phyloP scores from a whole-genome alignment of 2,329 filamentous ascomycete species.

The Lachnum nothofagi region DNA sequence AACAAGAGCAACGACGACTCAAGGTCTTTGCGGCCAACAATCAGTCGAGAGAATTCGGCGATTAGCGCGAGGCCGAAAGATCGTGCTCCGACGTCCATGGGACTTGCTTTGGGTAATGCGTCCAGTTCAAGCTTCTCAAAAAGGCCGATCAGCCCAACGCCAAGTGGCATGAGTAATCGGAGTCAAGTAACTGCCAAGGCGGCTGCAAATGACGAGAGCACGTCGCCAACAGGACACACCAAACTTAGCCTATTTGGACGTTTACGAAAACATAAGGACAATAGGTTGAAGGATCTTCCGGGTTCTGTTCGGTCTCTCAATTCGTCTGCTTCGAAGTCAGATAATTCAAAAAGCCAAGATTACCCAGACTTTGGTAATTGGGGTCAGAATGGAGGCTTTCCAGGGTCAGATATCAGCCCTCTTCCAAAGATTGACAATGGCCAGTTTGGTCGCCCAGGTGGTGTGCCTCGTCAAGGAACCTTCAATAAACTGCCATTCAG shows the following conservation, averaged over 20 bases:
- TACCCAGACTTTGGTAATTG: constrained; percentile 28
- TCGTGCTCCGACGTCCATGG: constrained; percentile 34
- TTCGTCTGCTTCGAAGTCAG: constrained; percentile 22
- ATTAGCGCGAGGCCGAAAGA: constrained; percentile 48
- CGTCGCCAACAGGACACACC: constrained; percentile 33
- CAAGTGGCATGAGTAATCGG: constrained; percentile 62
- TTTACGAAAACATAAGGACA: constrained; percentile 42
- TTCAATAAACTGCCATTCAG: constrained; percentile 56
- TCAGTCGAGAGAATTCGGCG: constrained; percentile 69
- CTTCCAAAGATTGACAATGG: constrained; percentile 21
- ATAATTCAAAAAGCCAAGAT: constrained; percentile 20
- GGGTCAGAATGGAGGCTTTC: constrained; percentile 29
- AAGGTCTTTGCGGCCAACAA: constrained; percentile 62
- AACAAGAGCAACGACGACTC: constrained; percentile 65
- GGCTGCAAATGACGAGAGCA: constrained; percentile 45
- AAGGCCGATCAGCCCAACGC: constrained; percentile 76
- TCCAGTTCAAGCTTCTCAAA: constrained; percentile 36
- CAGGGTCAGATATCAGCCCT: constrained; percentile 26
- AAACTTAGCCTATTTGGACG: constrained; percentile 29
- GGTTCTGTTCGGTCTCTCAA: constrained; percentile 50
- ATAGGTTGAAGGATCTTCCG: constrained; percentile 46
- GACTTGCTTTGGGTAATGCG: constrained; percentile 23
- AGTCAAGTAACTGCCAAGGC: constrained; percentile 31
- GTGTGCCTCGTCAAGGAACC: constrained; percentile 24
- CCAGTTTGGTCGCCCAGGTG: constrained; percentile 11